A percentile compares a stretch with the other conserved stretches of the same genome.
phyloP scores from a whole-genome alignment of 257 asterid genomes.

The Nicotiana knightiana region DNA sequence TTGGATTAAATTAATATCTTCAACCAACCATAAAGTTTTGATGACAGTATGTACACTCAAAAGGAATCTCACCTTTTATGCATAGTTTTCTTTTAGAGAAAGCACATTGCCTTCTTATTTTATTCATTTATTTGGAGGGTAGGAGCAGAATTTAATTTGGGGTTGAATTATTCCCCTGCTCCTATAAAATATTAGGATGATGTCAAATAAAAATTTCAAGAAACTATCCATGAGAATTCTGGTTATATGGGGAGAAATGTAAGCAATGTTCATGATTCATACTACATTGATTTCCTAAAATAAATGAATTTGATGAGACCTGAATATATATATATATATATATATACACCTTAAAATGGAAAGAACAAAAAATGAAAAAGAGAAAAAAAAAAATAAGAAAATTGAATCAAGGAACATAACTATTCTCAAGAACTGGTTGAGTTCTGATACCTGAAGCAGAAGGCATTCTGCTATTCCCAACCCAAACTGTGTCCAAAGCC shows the following conservation, averaged over 20 bases:
- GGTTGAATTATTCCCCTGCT: background rate
- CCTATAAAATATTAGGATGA: background rate
- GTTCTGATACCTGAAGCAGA: conserved; percentile 73
- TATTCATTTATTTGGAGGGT: background rate
- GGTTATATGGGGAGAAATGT: background rate
- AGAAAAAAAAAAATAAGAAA: background rate
- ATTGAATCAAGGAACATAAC: conserved; percentile 42
- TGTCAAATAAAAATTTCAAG: background rate
- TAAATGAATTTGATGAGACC: background rate
- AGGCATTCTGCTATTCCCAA: conserved; percentile 82
- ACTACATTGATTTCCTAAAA: background rate
- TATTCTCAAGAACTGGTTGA: conserved; percentile 64
- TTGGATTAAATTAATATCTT: background rate
- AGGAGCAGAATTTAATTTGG: background rate
- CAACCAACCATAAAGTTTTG: conserved; percentile 1
- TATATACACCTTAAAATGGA: conserved; percentile 10
- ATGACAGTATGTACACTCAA: conserved; percentile 6
- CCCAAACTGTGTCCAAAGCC: conserved; percentile 53
- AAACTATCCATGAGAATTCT: background rate
- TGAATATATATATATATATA: background rate
- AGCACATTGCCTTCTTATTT: background rate
- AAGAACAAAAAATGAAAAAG: background rate
- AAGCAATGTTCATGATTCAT: background rate
- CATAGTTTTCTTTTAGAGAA: background rate
- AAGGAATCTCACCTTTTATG: conserved; percentile 7